These are phyloP conservation scores for Eucalyptus tenuipes DNA, from an alignment of 345 rosid species.

Conservation along the genomic window DNA sequence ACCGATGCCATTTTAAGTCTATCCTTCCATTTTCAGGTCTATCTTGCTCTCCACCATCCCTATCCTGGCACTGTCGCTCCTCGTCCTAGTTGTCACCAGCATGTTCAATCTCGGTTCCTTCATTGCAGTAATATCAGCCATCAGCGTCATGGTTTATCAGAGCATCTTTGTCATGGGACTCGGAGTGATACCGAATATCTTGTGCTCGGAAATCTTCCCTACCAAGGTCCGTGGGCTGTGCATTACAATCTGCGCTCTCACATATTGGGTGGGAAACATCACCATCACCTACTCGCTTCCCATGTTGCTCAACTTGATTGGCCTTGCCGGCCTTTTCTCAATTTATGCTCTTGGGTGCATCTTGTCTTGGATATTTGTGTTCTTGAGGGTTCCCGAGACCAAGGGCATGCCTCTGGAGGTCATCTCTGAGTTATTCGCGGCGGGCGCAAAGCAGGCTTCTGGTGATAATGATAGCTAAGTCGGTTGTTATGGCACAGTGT, in stretches of 20 bases:
- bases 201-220: slow-evolving; percentile 32
- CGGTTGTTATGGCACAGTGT: background rate
- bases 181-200: slow-evolving; percentile 22
- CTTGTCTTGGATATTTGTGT: slow-evolving; percentile 23
- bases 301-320: slow-evolving; percentile 10
- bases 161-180: slow-evolving; percentile 24
- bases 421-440: slow-evolving; percentile 29
- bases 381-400: slow-evolving; percentile 30
- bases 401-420: slow-evolving; percentile 37
- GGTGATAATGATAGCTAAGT: background rate
- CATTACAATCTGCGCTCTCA: slow-evolving; percentile 24
- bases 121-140: slow-evolving; percentile 8
- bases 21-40: slow-evolving; percentile 5
- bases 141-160: slow-evolving; percentile 9
- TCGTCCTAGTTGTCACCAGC: slow-evolving; percentile 8
- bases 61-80: slow-evolving; percentile 6
- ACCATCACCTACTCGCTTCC: slow-evolving; percentile 18
- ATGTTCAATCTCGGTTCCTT: background rate
- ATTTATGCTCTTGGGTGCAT: slow-evolving; percentile 11
- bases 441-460: background rate
- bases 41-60: slow-evolving; percentile 30
- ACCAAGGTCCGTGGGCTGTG: slow-evolving; percentile 20
- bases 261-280: slow-evolving; percentile 20
- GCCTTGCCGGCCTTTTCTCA: slow-evolving; percentile 14
- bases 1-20: background rate